Conservation (phyloP, 2,329 filamentous ascomycete species). For the Sclerotinia borealis region DNA sequence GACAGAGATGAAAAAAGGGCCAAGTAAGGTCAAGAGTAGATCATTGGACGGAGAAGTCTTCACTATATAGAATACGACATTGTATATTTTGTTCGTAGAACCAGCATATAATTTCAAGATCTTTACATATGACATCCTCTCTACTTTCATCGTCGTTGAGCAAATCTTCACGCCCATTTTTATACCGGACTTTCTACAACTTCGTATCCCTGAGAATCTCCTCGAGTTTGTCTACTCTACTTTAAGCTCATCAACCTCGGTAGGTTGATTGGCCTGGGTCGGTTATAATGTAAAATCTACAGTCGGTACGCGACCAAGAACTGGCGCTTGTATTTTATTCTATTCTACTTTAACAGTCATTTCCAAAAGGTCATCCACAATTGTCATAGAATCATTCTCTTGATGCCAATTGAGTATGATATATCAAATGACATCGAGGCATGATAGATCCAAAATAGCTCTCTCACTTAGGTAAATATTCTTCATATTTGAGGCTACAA, state of each 20-base stretch:
- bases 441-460: too few species aligned
- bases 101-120: background rate
- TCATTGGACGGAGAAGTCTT: slow-evolving; percentile 20
- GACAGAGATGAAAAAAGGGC: slow-evolving; percentile 48
- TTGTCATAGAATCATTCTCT: background rate
- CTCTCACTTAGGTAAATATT: too few species aligned
- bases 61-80: background rate
- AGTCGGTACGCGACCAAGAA: background rate
- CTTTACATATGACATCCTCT: background rate
- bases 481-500: too few species aligned
- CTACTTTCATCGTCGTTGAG: background rate
- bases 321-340: background rate
- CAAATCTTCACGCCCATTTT: background rate
- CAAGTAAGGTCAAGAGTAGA: slow-evolving; percentile 29
- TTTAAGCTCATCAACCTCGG: background rate
- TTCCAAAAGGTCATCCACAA: background rate
- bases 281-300: background rate
- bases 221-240: background rate
- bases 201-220: background rate
- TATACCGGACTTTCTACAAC: background rate
- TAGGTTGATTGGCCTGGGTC: background rate
- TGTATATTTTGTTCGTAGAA: background rate
- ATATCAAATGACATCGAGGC: background rate
- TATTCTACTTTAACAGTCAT: background rate
- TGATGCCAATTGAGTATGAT: background rate